These are phyloP conservation scores for Ophioceras dolichostomum DNA, from an alignment of 2,329 filamentous ascomycete genomes.

Conservation along the genomic window DNA sequence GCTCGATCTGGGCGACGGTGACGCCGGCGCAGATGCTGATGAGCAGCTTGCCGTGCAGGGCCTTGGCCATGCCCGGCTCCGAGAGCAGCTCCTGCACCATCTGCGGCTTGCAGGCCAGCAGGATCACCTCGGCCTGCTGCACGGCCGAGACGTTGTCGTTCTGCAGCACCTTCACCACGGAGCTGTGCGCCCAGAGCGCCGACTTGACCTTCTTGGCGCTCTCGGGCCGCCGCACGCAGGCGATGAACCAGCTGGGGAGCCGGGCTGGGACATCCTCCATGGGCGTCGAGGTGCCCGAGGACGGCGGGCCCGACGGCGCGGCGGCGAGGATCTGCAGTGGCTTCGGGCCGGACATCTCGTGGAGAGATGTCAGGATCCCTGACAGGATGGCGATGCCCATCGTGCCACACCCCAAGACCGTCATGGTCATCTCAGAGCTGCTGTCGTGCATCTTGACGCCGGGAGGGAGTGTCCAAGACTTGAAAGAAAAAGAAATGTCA, in stretches of 20 bases:
- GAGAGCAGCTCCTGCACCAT: slow-evolving; percentile 57
- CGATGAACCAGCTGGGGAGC: slow-evolving; percentile 66
- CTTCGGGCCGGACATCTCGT: slow-evolving; percentile 33
- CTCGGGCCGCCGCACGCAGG: slow-evolving; percentile 61
- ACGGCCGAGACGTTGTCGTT: slow-evolving; percentile 61
- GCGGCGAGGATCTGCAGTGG: slow-evolving; percentile 30
- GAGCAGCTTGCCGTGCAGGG: slow-evolving; percentile 63
- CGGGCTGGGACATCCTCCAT: slow-evolving; percentile 36
- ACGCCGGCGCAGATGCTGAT: slow-evolving; percentile 75
- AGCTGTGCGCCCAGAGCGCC: slow-evolving; percentile 50
- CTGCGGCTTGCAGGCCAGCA: slow-evolving; percentile 73
- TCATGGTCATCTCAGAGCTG: slow-evolving; percentile 52
- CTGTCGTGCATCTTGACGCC: background rate
- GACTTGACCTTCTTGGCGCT: slow-evolving; percentile 57
- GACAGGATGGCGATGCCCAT: slow-evolving; percentile 79
- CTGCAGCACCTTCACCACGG: slow-evolving; percentile 52
- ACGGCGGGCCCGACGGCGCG: background rate
- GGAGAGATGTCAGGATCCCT: slow-evolving; percentile 63
- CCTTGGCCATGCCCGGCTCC: slow-evolving; percentile 56
- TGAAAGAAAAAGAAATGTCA: no score
- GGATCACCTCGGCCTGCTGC: slow-evolving; percentile 56
- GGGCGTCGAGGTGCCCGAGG: slow-evolving; percentile 24
- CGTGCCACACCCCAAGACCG: slow-evolving; percentile 72
- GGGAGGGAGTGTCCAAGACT: no score
- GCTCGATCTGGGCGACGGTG: slow-evolving; percentile 54